Percentiles rank a stretch among this genome's conserved stretches.
Evolutionary conservation across 257 asterid genomes (phyloP).

Genomic region (Coffea canephora): DNA sequence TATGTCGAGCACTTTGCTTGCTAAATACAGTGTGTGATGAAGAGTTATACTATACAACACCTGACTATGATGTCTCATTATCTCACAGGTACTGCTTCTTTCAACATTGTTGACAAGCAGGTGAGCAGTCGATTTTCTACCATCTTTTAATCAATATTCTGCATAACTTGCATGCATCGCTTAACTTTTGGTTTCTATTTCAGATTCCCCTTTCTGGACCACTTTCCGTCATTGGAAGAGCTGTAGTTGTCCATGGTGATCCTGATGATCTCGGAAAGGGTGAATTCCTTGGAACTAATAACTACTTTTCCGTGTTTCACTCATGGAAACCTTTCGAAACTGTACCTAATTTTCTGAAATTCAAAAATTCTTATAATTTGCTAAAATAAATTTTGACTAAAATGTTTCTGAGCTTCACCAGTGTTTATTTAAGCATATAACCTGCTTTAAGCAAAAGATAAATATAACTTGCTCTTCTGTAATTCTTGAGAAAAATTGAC

Average conservation of each 20-base stretch:
- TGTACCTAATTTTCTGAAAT: not conserved
- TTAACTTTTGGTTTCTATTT: not conserved
- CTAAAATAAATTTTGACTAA: not conserved
- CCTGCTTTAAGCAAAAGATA: not conserved
- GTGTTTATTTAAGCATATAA: not conserved
- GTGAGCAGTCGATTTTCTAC: constrained; percentile 29
- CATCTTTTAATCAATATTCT: not conserved
- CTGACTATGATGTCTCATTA: not conserved
- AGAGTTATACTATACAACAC: not conserved
- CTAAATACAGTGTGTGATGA: not conserved
- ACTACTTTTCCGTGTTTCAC: not conserved
- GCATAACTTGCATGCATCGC: not conserved
- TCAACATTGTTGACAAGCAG: constrained; percentile 73
- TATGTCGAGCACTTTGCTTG: not conserved
- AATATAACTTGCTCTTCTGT: not conserved
- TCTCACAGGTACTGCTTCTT: constrained; percentile 62
- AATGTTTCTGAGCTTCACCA: not conserved
- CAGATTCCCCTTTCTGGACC: constrained; percentile 90
- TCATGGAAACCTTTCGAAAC: not conserved
- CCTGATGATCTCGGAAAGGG: constrained; percentile 98
- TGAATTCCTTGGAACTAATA: constrained; percentile 26
- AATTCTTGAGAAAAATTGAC: not conserved
- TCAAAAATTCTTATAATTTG: not conserved
- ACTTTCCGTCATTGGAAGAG: constrained; percentile 85
- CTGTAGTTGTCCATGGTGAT: constrained; percentile 98